Conservation (phyloP, 1,284 basidiomycete species). For the Neotropicomus parvogracilis region DNA sequence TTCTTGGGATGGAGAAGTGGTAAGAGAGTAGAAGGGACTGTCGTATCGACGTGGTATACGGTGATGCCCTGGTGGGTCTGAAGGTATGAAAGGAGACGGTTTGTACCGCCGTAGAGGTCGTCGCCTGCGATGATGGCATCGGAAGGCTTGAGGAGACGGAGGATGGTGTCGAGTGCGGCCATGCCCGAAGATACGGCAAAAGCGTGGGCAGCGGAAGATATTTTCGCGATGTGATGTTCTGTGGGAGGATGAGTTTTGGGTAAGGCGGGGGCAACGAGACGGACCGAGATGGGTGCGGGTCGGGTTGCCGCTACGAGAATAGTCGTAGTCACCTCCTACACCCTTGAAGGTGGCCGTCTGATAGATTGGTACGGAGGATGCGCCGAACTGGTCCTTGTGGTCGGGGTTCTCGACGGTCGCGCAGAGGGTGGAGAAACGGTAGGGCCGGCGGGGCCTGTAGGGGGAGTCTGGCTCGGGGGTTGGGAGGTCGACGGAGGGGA, state of each 20-base stretch:
- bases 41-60: conserved; percentile 95
- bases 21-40: conserved; percentile 61
- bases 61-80: conserved; percentile 84
- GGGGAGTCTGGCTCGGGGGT: conserved; percentile 79
- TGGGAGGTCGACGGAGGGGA: conserved; percentile 45
- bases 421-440: conserved; percentile 82
- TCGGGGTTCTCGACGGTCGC: conserved; percentile 87
- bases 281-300: conserved; percentile 90
- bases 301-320: conserved; percentile 93
- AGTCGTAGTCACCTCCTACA: conserved; percentile 87
- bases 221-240: conserved; percentile 95
- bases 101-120: conserved; percentile 97
- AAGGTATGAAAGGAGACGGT: conserved; percentile 92
- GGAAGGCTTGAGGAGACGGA: conserved; percentile 90
- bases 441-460: conserved; percentile 59
- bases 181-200: conserved; percentile 95
- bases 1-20: conserved; percentile 67
- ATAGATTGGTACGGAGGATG: conserved; percentile 94
- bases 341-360: conserved; percentile 99
- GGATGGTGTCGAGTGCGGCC: conserved; percentile 95
- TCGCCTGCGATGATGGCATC: conserved; percentile 96
- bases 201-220: conserved; percentile 84
- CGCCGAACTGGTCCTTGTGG: conserved; percentile 94
- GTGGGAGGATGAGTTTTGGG: conserved; percentile 13
- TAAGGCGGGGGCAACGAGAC: conserved; percentile 24